Percentiles rank a stretch among this genome's conserved stretches.
These are phyloP conservation scores for Ophiognomonia clavigignenti-juglandacearum DNA, from an alignment of 2,329 filamentous ascomycete genomes.

Conservation along the genomic window DNA sequence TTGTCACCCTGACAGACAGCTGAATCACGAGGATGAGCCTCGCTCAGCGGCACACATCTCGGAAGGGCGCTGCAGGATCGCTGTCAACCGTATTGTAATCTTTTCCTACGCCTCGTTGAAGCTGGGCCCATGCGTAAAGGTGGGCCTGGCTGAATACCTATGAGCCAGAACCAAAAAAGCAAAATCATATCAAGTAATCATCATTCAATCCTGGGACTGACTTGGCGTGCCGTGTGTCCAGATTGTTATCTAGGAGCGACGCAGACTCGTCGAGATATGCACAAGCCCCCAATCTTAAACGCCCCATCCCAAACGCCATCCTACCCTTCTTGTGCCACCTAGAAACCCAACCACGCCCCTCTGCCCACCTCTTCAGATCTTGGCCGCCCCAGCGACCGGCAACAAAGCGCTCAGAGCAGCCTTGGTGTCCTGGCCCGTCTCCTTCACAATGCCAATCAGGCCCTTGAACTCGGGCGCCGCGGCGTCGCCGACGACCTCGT, in stretches of 20 bases:
- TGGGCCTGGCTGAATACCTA: not conserved
- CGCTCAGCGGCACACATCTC: not conserved
- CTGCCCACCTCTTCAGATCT: conserved; percentile 44
- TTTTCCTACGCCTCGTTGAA: not conserved
- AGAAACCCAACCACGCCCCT: not conserved
- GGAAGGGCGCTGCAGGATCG: too few species aligned
- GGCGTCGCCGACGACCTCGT: conserved; percentile 85
- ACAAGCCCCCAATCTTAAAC: too few species aligned
- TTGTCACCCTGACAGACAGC: not conserved
- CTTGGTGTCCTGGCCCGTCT: conserved; percentile 66
- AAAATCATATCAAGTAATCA: not conserved
- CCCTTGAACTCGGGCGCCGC: conserved; percentile 65
- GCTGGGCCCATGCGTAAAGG: not conserved
- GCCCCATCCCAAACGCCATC: too few species aligned
- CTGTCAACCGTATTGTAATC: not conserved
- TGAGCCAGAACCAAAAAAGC: not conserved
- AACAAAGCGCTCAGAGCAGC: conserved; percentile 61
- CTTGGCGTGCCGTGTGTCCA: too few species aligned
- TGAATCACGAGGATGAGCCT: not conserved
- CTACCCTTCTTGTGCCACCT: too few species aligned
- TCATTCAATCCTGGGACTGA: not conserved
- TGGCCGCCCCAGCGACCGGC: conserved; percentile 34
- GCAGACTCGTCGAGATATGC: too few species aligned
- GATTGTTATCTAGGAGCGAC: too few species aligned
- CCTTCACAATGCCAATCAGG: conserved; percentile 74